Evolutionary conservation across 768 basidiomycete genomes (phyloP), one percentile per base, ranked within the genome.

Genomic region (Tricholoma terreum): DNA sequence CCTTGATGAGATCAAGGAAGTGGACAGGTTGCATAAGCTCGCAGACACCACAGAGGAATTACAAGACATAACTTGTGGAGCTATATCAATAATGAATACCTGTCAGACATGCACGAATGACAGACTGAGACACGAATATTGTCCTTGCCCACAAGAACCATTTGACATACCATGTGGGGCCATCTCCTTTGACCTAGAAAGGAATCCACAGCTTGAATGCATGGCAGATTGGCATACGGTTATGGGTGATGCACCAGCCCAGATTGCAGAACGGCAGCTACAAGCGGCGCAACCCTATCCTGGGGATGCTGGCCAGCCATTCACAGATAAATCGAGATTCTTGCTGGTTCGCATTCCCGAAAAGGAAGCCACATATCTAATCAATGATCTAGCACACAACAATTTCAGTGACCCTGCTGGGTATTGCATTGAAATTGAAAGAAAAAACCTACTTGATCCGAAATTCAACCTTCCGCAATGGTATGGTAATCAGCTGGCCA

Each of bases 391-490:
- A 4, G 22, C 10, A 27, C n/a, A n/a, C 19, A 8, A 22, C 8
- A 22, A n/a, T 17, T 35, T 22, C 1, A 34, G 36, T 2, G 48
- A 52, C 5, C 30, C 33, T 35, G 40, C 14, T 14, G 7, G 7
- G 7, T 42, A 42, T 42, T 19, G 40, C 12, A 52, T 52, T 33
- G 31, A 27, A 19, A 14, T 52, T 9, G 36, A 36, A 11, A n/a
- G 21, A 40, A 30, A 49, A 6, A 14, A 27, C 10, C 19, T 57
- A 5, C 15, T 34, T 43, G 40, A 57, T 31, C 56, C 38, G 3
- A n/a, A 17, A 19, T 57, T 57, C 42, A 57, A 57, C 19, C 40
- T 51, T 42, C 49, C 56, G 27, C 38, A 51, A 8, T 57, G 48
- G 49, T 51, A 51, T 38, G 38, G 50, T 5, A 45, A 31, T 7